Evolutionary conservation across 208 protist genomes (phyloP).

Genomic region (Leishmania amazonensis): DNA sequence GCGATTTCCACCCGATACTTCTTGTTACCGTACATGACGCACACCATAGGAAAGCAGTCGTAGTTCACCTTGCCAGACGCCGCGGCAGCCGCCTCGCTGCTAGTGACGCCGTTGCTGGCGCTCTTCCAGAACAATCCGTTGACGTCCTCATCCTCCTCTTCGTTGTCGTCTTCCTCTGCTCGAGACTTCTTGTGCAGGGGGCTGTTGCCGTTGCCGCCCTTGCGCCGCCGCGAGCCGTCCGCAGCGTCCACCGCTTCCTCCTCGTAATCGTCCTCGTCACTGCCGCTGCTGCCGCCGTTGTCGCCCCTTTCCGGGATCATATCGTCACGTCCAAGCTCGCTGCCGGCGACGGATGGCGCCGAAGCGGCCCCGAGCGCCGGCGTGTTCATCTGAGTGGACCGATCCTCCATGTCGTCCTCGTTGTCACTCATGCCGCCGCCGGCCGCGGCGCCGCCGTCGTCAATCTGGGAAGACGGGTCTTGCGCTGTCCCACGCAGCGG

Average conservation of each 20-base stretch:
- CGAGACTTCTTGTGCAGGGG: not conserved
- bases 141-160: slow-evolving; percentile 26
- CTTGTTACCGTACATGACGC: slow-evolving; percentile 38
- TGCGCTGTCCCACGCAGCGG: slow-evolving; percentile 25
- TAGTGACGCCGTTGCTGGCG: not conserved
- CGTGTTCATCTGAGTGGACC: slow-evolving; percentile 26
- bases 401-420: slow-evolving; percentile 35
- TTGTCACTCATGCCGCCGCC: slow-evolving; percentile 22
- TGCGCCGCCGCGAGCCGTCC: slow-evolving; percentile 5
- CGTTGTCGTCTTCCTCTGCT: slow-evolving; percentile 1
- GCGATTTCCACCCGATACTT: slow-evolving; percentile 59
- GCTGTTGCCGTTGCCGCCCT: not conserved
- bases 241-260: slow-evolving; percentile 13
- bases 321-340: slow-evolving; percentile 20
- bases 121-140: slow-evolving; percentile 1
- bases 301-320: slow-evolving; percentile 22
- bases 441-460: slow-evolving; percentile 28
- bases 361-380: slow-evolving; percentile 14
- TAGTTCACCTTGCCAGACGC: slow-evolving; percentile 32
- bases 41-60: slow-evolving; percentile 55
- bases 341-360: slow-evolving; percentile 25
- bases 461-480: slow-evolving; percentile 20
- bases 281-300: slow-evolving; percentile 21
- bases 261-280: slow-evolving; percentile 25
- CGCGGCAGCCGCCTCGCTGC: not conserved